phyloP scores from a whole-genome alignment of 495 filamentous ascomycete species.

The Aspergillus ellipticus region DNA sequence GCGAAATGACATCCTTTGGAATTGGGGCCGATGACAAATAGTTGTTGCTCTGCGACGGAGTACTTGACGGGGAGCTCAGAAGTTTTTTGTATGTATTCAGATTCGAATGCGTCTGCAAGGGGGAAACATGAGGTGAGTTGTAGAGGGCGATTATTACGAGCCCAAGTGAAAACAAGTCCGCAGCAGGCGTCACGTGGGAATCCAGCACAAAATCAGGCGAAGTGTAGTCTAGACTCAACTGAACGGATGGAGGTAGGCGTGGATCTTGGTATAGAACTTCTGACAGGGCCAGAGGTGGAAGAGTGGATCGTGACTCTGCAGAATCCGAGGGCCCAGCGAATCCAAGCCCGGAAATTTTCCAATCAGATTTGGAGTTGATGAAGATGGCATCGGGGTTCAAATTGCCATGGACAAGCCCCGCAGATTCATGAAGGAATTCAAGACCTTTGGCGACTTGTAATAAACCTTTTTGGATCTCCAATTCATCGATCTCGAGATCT shows the following conservation, averaged over 20 bases:
- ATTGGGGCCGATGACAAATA: conserved; percentile 75
- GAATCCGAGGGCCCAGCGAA: conserved; percentile 76
- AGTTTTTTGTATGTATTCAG: conserved; percentile 76
- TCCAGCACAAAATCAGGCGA: conserved; percentile 93
- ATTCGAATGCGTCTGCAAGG: conserved; percentile 75
- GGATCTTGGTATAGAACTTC: conserved; percentile 83
- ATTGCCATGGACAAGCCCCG: conserved; percentile 88
- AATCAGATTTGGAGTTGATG: conserved; percentile 95
- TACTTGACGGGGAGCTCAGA: conserved; percentile 68
- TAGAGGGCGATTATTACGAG: conserved; percentile 86
- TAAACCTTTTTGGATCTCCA: conserved; percentile 95
- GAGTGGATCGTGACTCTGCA: conserved; percentile 62
- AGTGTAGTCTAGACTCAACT: conserved; percentile 87
- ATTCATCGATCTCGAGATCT: conserved; percentile 92
- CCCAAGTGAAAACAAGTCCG: conserved; percentile 91
- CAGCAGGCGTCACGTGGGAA: conserved; percentile 69
- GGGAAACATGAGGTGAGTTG: conserved; percentile 86
- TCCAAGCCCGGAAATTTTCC: conserved; percentile 93
- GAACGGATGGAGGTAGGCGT: conserved; percentile 76
- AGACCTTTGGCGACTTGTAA: conserved; percentile 90
- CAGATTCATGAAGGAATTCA: conserved; percentile 95
- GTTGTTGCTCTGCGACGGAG: conserved; percentile 74
- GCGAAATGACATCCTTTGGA: conserved; percentile 69
- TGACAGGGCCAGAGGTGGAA: conserved; percentile 71
- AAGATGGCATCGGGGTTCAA: conserved; percentile 93